Evolutionary conservation across 2,329 filamentous ascomycete genomes (phyloP), one percentile per base, ranked within the genome.

Genomic region (Dothidotthia symphoricarpi): DNA sequence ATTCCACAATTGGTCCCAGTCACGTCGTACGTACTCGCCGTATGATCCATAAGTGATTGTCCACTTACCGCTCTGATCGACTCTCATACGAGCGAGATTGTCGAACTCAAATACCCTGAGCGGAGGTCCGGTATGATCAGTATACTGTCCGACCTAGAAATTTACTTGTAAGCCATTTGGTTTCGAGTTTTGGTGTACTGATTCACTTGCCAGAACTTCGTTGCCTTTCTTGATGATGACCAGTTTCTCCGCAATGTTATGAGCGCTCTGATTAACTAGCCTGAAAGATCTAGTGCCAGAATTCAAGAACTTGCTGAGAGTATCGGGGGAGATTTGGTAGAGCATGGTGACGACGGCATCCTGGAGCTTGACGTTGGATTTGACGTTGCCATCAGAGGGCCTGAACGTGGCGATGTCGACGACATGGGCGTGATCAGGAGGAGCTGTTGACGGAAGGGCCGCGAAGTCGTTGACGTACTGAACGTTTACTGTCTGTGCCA

Each of bases 341-440:
- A 44, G 27, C 36, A 44, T 31, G 8, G 41, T 44, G 11, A 24
- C 36, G 5, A 36, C 15, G n/a, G 36, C 31, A 29, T 44, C 36
- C 16, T 24, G 38, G 6, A 44, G 19, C 31, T 44, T 43, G 15
- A 31, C 26, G 17, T 17, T 28, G 9, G 13, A 17, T 16, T 16
- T 14, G 7, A 12, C 7, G 15, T 26, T 6, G 9, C 19, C 13
- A n/a, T 33, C 16, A n/a, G 15, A 13, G n/a, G 24, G 8, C 5
- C 7, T 28, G 24, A 24, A 27, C 9, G 26, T 24, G 6, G 11
- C 29, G 28, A 43, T 4, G 12, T 46, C n/a, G 15, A 41, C 26
- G 7, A 49, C 34, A 15, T 46, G 39, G 11, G 46, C 24, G 16
- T 47, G 29, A 16, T 36, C 13, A 6, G 15, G n/a, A 7, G 34